phyloP scores from a whole-genome alignment of 768 basidiomycete genomes.

The Lactarius evosmus region DNA sequence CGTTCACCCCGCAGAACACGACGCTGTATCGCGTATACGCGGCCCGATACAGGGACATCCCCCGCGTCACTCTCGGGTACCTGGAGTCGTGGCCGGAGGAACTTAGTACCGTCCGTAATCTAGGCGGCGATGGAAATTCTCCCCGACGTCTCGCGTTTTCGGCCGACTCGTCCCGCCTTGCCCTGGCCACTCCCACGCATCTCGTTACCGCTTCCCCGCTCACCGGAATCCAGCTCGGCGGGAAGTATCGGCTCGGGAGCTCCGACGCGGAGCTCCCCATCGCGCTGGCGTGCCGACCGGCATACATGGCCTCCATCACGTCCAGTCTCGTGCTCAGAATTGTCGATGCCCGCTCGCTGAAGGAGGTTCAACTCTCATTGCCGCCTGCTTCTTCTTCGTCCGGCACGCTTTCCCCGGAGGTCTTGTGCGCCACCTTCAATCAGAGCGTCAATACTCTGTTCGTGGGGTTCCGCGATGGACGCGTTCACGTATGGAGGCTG shows the following conservation, averaged over 20 bases:
- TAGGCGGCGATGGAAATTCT: constrained; percentile 1
- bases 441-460: constrained; percentile 5
- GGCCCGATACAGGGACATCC: constrained; percentile 18
- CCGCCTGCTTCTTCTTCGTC: constrained; percentile 1
- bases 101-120: constrained; percentile 17
- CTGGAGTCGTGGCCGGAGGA: constrained; percentile 28
- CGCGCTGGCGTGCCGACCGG: constrained; percentile 13
- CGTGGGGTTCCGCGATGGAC: constrained; percentile 16
- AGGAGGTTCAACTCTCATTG: constrained; percentile 12
- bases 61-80: constrained; percentile 31
- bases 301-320: constrained; percentile 8
- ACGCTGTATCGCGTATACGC: constrained; percentile 21
- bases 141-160: constrained; percentile 20
- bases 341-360: constrained; percentile 7
- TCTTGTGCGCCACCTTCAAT: constrained; percentile 16
- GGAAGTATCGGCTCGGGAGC: constrained; percentile 12
- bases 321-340: constrained; percentile 19
- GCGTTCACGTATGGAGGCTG: constrained; percentile 16
- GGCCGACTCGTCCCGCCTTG: constrained; percentile 6
- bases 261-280: constrained; percentile 2
- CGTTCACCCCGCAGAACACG: constrained; percentile 19
- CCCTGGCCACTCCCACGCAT: constrained; percentile 13
- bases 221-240: constrained; percentile 15
- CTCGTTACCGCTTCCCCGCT: constrained; percentile 9
- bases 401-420: not conserved